Conservation (phyloP, 257 asterid genomes). For the Gentiana macrophylla region DNA sequence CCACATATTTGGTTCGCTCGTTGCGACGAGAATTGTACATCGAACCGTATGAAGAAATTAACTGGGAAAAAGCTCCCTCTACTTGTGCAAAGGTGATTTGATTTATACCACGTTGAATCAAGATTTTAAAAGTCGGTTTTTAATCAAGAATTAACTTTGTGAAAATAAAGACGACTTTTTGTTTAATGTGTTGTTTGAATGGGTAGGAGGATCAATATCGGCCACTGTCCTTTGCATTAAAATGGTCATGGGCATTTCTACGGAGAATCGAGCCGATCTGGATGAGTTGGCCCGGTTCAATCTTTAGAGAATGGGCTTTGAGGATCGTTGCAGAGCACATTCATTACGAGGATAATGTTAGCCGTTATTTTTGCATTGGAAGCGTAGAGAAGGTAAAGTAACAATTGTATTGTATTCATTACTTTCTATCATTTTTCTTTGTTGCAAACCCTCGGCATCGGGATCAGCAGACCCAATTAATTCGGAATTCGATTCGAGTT, state of each 20-base stretch:
- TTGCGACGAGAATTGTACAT: constrained; percentile 29
- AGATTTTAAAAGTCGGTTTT: too few species aligned
- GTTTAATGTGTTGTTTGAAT: neutral
- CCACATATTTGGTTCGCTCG: constrained; percentile 10
- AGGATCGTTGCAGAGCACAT: constrained; percentile 29
- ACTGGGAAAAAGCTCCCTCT: constrained; percentile 35
- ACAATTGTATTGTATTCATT: too few species aligned
- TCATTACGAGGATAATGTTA: constrained; percentile 39
- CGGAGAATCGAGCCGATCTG: constrained; percentile 31
- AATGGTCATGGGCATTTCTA: constrained; percentile 31
- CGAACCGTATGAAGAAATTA: constrained; percentile 22
- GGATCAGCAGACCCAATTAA: too few species aligned
- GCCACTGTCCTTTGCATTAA: constrained; percentile 33
- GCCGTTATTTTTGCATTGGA: constrained; percentile 37
- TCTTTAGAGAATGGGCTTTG: constrained; percentile 32
- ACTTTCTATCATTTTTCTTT: too few species aligned
- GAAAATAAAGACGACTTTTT: neutral
- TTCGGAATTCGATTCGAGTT: too few species aligned
- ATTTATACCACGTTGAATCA: neutral
- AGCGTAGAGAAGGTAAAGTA: constrained; percentile 34
- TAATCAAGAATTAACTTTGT: too few species aligned
- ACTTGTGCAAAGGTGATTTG: constrained; percentile 33
- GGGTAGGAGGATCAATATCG: constrained; percentile 34
- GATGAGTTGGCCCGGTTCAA: constrained; percentile 33
- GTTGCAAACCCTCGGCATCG: too few species aligned